Evolutionary conservation across 495 filamentous ascomycete species (phyloP).

Genomic region (Glonium stellatum): DNA sequence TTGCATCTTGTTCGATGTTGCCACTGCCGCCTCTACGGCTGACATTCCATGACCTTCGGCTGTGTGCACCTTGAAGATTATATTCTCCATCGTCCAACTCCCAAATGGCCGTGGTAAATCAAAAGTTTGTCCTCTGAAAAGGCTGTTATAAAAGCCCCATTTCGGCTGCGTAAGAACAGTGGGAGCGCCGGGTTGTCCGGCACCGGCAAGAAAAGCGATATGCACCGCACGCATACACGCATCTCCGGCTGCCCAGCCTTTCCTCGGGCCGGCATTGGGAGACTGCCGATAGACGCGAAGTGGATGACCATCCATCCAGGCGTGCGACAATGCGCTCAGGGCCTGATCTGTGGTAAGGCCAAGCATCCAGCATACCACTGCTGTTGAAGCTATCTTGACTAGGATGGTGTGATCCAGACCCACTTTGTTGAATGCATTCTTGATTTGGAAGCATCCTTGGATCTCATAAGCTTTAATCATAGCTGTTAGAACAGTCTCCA

Average conservation of each 20-base stretch:
- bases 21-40: not conserved
- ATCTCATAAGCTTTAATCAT: not conserved
- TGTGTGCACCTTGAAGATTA: not conserved
- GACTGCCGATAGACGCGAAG: constrained; percentile 35
- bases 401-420: constrained; percentile 45
- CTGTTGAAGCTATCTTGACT: constrained; percentile 40
- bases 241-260: constrained; percentile 44
- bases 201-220: constrained; percentile 29
- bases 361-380: constrained; percentile 29
- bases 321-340: constrained; percentile 37
- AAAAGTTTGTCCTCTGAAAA: not conserved
- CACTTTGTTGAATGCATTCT: constrained; percentile 37
- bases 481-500: not conserved
- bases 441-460: constrained; percentile 27
- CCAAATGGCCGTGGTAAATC: not conserved
- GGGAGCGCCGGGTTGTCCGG: constrained; percentile 36
- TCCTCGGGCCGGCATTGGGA: constrained; percentile 38
- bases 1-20: not conserved
- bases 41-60: not conserved
- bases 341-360: constrained; percentile 29
- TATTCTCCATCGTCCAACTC: not conserved
- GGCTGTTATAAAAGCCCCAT: not conserved
- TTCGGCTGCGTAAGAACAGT: constrained; percentile 14
- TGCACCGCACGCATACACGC: constrained; percentile 44
- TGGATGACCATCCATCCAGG: constrained; percentile 39